A percentile compares a stretch with the other conserved stretches of the same genome.
Conservation (phyloP, 192 early-diverging fungal species). For the Gaertneriomyces sp. region DNA sequence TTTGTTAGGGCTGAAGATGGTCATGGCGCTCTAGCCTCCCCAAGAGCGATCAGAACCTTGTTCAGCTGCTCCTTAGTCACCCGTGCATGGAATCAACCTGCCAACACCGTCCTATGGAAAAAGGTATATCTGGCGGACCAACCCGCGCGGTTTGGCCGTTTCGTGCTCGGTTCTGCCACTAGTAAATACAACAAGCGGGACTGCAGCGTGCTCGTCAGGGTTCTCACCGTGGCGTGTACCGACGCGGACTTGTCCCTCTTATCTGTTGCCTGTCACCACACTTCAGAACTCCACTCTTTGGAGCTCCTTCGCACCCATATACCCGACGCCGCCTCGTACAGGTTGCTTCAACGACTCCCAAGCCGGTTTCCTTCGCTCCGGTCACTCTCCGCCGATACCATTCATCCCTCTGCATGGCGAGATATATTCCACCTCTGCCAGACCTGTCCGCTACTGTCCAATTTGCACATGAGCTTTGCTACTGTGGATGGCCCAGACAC, state of each 20-base stretch:
- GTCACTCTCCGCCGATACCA: slow-evolving; percentile 22
- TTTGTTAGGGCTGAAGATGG: slow-evolving; percentile 2
- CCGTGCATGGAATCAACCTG: slow-evolving; percentile 21
- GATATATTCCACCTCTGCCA: slow-evolving; percentile 19
- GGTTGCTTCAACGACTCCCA: slow-evolving; percentile 16
- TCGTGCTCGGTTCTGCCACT: slow-evolving; percentile 23
- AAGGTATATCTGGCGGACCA: slow-evolving; percentile 25
- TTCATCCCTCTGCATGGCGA: slow-evolving; percentile 16
- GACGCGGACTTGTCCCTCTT: slow-evolving; percentile 25
- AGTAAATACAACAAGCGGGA: slow-evolving; percentile 28
- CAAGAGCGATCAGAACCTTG: slow-evolving; percentile 10
- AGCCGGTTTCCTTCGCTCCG: slow-evolving; percentile 23
- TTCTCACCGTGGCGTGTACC: slow-evolving; percentile 26
- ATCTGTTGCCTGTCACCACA: slow-evolving; percentile 29
- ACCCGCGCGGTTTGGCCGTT: slow-evolving; percentile 24
- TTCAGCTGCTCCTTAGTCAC: slow-evolving; percentile 24
- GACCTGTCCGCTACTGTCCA: slow-evolving; percentile 19
- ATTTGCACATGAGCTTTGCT: slow-evolving; percentile 28
- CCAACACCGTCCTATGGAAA: slow-evolving; percentile 25
- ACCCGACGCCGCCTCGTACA: slow-evolving; percentile 14
- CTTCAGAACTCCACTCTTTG: slow-evolving; percentile 24
- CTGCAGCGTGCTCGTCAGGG: slow-evolving; percentile 22
- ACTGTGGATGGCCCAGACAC: neutral
- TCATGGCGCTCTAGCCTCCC: neutral
- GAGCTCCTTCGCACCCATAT: slow-evolving; percentile 14